Base-by-base conservation (phyloP, 2,329 filamentous ascomycete species). In the Neonectria neomacrospora region DNA sequence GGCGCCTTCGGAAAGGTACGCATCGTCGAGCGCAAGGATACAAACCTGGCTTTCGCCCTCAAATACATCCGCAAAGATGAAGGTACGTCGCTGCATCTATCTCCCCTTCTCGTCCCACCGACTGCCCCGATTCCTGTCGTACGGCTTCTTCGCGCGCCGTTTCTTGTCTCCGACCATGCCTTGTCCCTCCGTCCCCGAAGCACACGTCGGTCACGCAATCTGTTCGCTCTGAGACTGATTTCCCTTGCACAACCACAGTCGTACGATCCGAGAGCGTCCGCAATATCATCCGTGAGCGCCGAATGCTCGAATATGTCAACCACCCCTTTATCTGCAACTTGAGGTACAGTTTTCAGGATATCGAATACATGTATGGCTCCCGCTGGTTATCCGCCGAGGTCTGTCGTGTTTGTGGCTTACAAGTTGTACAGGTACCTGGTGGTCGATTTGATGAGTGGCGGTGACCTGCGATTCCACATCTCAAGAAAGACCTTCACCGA, bases 11-110 rank as follows among this genome's bases (percentile, higher is more conserved):
- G 96, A 75, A 99, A 99, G 81, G 96, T 99, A 66, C 91, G 96
- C 75, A 99, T 99, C 71, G 96, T 99, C 76, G 96, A 99, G 85
- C 89, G 94, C 71, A 98, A 98, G 81, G 96, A 99, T 77, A 97
- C 94, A 1, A 91, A 90, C 60, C 82, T 98, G 73, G 95, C 94
- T 3, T 99, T 99, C 80, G 96, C 96, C 47, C 86, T 99, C 69
- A 99, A 99, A 80, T 98, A 98, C 79, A 98, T 98, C 69, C 90
- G 94, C 71, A 98, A 97, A 87, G 95, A 98, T 91, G 95, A 98
- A 88, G 92, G 94, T 94, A 75, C 66, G 88, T 55, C 11, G 26
- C 23, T 23, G n/a, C 54, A 26, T 28, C 37, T 16, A 32, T 34
- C 47, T 41, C 26, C 39, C 45, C 51, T 6, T 34, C 45, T 34